A percentile compares a stretch with the other conserved stretches of the same genome.
Evolutionary conservation across 2,329 filamentous ascomycete genomes (phyloP).

Genomic region (Ophiostoma pallidulum): DNA sequence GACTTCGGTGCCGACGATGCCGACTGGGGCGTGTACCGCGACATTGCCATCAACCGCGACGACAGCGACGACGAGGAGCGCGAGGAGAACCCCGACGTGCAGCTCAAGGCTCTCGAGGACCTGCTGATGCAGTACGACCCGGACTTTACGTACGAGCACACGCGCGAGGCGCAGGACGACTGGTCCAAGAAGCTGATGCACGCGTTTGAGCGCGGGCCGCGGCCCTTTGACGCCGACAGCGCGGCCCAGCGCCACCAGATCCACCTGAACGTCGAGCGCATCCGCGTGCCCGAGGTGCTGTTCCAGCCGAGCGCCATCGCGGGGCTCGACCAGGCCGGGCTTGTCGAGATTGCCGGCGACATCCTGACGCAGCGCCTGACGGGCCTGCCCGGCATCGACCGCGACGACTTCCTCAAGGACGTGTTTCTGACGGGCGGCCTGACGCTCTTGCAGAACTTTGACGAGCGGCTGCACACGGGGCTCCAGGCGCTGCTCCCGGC

Average conservation of each 20-base stretch:
- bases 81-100: constrained; percentile 72
- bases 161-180: constrained; percentile 82
- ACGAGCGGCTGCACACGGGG: constrained; percentile 67
- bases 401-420: constrained; percentile 67
- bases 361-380: constrained; percentile 77
- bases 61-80: constrained; percentile 82
- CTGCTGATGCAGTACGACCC: constrained; percentile 82
- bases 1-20: constrained; percentile 95
- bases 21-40: constrained; percentile 95
- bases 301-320: constrained; percentile 82
- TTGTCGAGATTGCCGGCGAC: constrained; percentile 84
- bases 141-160: constrained; percentile 84
- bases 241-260: constrained; percentile 77
- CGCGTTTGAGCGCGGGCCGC: constrained; percentile 79
- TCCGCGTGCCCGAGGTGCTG: constrained; percentile 84
- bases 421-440: constrained; percentile 94
- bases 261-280: constrained; percentile 93
- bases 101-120: constrained; percentile 67
- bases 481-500: constrained; percentile 63
- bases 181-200: constrained; percentile 91
- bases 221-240: constrained; percentile 71
- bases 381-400: constrained; percentile 37
- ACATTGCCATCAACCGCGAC: constrained; percentile 62
- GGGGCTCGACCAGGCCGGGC: constrained; percentile 83
- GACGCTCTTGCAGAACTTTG: constrained; percentile 76